Conservation (phyloP, 1,139 yeast genomes). For the Magnusiomyces tetraspermus region DNA sequence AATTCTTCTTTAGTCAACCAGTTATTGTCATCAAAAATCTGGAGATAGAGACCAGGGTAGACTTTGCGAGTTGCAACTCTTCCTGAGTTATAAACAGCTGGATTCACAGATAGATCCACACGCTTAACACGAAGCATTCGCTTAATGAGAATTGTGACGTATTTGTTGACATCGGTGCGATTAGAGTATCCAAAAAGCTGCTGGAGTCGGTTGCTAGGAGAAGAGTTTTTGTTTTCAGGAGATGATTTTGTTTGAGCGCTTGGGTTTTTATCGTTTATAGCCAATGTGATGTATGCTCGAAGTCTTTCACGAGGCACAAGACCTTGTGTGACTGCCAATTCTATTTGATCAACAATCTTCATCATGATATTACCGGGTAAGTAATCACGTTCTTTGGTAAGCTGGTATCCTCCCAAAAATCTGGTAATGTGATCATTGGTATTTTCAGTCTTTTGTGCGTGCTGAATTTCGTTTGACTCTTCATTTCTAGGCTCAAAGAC, state of each 20-base stretch:
- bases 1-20: background rate
- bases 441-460: background rate
- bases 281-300: background rate
- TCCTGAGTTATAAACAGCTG: background rate
- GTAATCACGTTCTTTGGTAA: background rate
- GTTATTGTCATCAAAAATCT: background rate
- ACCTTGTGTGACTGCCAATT: background rate
- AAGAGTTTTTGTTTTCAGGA: too few species aligned
- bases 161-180: background rate
- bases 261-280: background rate
- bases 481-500: background rate
- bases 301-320: background rate
- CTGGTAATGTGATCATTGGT: background rate
- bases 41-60: background rate
- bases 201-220: too few species aligned
- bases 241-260: too few species aligned
- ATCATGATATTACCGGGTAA: slow-evolving; percentile 1
- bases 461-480: background rate
- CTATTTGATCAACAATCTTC: background rate
- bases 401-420: background rate
- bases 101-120: background rate
- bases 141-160: background rate
- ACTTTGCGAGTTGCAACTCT: background rate
- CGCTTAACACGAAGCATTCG: background rate
- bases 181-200: background rate